Conservation (phyloP, 352 stramenopile species). For the Phytophthora pisi region DNA sequence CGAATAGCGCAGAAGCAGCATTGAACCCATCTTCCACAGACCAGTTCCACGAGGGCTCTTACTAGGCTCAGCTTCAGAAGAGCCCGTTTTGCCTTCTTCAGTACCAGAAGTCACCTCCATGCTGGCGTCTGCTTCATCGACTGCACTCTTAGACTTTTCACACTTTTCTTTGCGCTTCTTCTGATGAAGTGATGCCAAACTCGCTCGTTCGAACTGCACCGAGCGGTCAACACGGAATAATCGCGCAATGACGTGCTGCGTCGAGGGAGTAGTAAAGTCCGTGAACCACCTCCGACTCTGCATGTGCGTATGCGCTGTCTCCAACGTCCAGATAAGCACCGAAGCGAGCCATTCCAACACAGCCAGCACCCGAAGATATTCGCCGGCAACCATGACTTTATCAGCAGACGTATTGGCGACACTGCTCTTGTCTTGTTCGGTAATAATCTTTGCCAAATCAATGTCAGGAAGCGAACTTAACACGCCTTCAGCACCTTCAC, state of each 20-base stretch:
- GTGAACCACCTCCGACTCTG: conserved; percentile 82
- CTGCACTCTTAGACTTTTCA: background rate
- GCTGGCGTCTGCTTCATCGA: conserved; percentile 16
- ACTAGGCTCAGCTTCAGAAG: conserved; percentile 3
- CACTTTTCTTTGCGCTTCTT: conserved; percentile 35
- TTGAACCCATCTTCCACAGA: conserved; percentile 83
- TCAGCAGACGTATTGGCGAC: conserved; percentile 19
- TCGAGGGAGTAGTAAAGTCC: conserved; percentile 66
- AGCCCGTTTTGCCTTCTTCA: conserved; percentile 7
- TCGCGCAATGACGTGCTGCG: conserved; percentile 59
- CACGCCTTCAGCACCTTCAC: conserved; percentile 61
- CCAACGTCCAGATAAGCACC: conserved; percentile 78
- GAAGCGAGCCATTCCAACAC: conserved; percentile 83
- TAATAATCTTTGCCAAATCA: conserved; percentile 54
- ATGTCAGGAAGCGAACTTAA: conserved; percentile 68
- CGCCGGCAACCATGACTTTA: conserved; percentile 54
- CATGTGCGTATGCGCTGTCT: conserved; percentile 70
- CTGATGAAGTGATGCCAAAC: conserved; percentile 58
- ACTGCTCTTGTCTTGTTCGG: conserved; percentile 21
- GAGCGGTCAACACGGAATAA: conserved; percentile 76
- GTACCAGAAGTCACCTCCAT: conserved; percentile 19
- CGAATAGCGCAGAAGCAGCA: conserved; percentile 82
- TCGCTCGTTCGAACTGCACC: conserved; percentile 78
- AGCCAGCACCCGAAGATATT: conserved; percentile 72
- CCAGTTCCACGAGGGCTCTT: conserved; percentile 25